Conservation (phyloP, 345 rosid genomes). For the Cochlearia excelsa region DNA sequence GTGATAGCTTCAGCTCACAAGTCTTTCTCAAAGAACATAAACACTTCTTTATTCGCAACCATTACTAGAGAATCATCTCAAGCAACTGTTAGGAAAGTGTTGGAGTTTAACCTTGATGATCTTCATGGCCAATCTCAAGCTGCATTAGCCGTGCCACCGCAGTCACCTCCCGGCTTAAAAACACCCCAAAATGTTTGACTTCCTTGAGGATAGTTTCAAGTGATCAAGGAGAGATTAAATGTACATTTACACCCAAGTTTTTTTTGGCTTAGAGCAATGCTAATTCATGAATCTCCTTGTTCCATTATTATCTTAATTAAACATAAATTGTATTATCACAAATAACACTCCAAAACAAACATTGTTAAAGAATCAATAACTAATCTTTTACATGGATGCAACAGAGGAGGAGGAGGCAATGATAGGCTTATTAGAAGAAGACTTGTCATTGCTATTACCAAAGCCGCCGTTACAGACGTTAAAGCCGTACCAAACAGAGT, state of each 20-base stretch:
- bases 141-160: constrained; percentile 24
- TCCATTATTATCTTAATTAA: no score
- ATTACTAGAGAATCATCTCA: constrained; percentile 28
- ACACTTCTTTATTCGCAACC: constrained; percentile 5
- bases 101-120: constrained; percentile 22
- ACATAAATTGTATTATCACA: no score
- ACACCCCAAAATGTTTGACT: background rate
- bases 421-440: constrained; percentile 22
- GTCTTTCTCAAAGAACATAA: constrained; percentile 15
- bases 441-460: background rate
- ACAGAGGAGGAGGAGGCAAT: constrained; percentile 6
- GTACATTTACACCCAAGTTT: no score
- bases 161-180: constrained; percentile 34
- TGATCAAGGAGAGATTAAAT: no score
- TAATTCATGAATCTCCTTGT: no score
- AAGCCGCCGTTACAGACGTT: constrained; percentile 36
- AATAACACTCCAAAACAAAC: no score
- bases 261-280: no score
- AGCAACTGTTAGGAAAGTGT: constrained; percentile 24
- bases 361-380: no score
- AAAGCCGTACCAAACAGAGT: constrained; percentile 59
- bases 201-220: no score
- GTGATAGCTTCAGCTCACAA: constrained; percentile 42
- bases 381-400: constrained; percentile 25
- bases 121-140: constrained; percentile 13